Evolutionary conservation across 2,329 filamentous ascomycete species (phyloP).

Genomic region (Aspergillus quadrilineatus): DNA sequence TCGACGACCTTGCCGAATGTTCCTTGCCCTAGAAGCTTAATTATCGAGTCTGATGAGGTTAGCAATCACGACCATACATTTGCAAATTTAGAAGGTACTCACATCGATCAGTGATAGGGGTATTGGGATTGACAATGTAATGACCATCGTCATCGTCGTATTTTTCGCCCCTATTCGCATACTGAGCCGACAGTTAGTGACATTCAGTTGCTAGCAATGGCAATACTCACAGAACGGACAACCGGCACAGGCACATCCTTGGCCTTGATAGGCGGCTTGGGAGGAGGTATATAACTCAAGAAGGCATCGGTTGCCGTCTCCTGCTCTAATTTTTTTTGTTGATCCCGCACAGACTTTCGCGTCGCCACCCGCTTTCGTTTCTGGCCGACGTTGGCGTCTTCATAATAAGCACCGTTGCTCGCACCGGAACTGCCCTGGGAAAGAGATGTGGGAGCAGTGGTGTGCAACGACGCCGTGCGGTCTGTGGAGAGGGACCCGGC

Average conservation of each 20-base stretch:
- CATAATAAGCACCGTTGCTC: constrained; percentile 62
- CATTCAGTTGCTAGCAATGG: constrained; percentile 1
- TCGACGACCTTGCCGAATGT: constrained; percentile 98
- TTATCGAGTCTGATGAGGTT: constrained; percentile 66
- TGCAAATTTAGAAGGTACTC: constrained; percentile 43
- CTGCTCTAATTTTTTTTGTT: constrained; percentile 74
- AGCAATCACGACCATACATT: constrained; percentile 11
- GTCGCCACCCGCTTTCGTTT: constrained; percentile 81
- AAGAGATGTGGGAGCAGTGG: constrained; percentile 84
- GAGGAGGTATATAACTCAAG: constrained; percentile 79
- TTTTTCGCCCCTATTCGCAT: constrained; percentile 60
- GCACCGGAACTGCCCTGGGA: constrained; percentile 57
- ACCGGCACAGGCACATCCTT: constrained; percentile 68
- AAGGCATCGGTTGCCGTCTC: constrained; percentile 70
- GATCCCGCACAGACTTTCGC: constrained; percentile 76
- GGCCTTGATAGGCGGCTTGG: constrained; percentile 86
- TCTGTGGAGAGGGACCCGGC: constrained; percentile 77
- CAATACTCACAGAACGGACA: constrained; percentile 56
- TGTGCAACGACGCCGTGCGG: constrained; percentile 78
- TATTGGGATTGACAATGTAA: constrained; percentile 88
- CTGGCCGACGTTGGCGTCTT: constrained; percentile 70
- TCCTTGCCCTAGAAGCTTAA: constrained; percentile 87
- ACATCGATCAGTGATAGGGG: constrained; percentile 86
- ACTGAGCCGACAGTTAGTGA: constrained; percentile 34
- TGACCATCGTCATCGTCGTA: constrained; percentile 96